Percentiles rank a stretch among this genome's conserved stretches.
These are phyloP conservation scores for Stygiomarasmius scandens DNA, from an alignment of 1,284 basidiomycete species.

Conservation along the genomic window DNA sequence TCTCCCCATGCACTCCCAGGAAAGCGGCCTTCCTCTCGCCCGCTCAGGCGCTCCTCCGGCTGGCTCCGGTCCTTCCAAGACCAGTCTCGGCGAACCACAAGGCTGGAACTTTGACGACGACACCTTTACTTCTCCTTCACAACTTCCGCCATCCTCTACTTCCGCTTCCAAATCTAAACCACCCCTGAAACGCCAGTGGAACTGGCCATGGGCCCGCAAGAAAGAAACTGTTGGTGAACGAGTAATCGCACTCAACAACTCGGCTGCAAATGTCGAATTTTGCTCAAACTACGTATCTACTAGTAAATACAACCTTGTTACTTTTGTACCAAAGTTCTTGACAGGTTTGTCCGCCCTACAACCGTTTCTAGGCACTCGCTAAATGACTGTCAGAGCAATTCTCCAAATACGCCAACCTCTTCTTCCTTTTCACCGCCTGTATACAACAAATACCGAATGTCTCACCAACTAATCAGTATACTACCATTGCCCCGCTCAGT, in stretches of 20 bases:
- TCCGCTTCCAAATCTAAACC: conserved; percentile 24
- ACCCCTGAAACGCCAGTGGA: conserved; percentile 51
- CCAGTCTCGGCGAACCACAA: conserved; percentile 53
- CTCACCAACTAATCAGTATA: conserved; percentile 94
- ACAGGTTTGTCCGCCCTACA: conserved; percentile 62
- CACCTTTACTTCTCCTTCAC: conserved; percentile 41
- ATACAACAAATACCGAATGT: conserved; percentile 99
- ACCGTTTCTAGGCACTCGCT: neutral
- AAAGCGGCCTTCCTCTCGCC: conserved; percentile 67
- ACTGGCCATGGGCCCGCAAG: conserved; percentile 80
- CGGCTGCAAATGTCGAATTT: conserved; percentile 67
- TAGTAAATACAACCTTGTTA: conserved; percentile 91
- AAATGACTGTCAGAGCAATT: conserved; percentile 77
- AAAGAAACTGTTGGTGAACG: conserved; percentile 64
- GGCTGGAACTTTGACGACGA: conserved; percentile 77
- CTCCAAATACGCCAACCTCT: conserved; percentile 97
- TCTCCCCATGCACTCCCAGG: conserved; percentile 67
- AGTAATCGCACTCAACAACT: conserved; percentile 80
- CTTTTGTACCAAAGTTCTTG: conserved; percentile 94
- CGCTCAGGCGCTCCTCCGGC: conserved; percentile 61
- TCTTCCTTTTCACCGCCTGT: conserved; percentile 98
- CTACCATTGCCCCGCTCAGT: conserved; percentile 91
- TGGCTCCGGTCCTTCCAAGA: conserved; percentile 51
- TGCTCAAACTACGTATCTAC: conserved; percentile 89
- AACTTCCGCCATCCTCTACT: conserved; percentile 33